A percentile compares a stretch with the other conserved stretches of the same genome.
Conservation (phyloP, 2,329 filamentous ascomycete species). For the Ilyonectria destructans region DNA sequence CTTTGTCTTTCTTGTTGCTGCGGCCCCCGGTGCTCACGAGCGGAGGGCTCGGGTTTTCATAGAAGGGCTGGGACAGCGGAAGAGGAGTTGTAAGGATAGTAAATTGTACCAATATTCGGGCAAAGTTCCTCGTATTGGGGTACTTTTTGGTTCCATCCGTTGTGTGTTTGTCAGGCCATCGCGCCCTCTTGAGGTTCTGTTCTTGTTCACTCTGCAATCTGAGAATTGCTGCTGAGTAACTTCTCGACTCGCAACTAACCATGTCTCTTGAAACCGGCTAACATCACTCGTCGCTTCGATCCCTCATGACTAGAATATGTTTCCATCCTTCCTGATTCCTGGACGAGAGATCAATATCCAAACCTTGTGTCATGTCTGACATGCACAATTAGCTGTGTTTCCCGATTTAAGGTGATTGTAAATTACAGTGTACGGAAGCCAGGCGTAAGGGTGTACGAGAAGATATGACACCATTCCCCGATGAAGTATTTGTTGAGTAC, state of each 20-base stretch:
- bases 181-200: not conserved
- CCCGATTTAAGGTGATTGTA: not conserved
- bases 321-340: not conserved
- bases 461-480: no score
- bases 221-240: no score
- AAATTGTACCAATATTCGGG: constrained; percentile 53
- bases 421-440: not conserved
- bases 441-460: not conserved
- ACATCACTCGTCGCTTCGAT: not conserved
- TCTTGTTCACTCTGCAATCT: no score
- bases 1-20: constrained; percentile 44
- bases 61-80: constrained; percentile 49
- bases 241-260: not conserved
- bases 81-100: constrained; percentile 55
- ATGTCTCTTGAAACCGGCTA: not conserved
- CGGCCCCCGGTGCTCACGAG: constrained; percentile 40
- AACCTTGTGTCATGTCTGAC: not conserved
- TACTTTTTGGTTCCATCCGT: constrained; percentile 32
- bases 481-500: not conserved
- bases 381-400: not conserved
- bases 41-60: constrained; percentile 43
- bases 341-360: not conserved
- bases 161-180: not conserved
- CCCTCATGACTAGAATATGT: not conserved
- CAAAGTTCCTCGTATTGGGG: constrained; percentile 43